Base-by-base conservation (phyloP, 2,329 filamentous ascomycete species). In the Mycosphaerella sp. region DNA sequence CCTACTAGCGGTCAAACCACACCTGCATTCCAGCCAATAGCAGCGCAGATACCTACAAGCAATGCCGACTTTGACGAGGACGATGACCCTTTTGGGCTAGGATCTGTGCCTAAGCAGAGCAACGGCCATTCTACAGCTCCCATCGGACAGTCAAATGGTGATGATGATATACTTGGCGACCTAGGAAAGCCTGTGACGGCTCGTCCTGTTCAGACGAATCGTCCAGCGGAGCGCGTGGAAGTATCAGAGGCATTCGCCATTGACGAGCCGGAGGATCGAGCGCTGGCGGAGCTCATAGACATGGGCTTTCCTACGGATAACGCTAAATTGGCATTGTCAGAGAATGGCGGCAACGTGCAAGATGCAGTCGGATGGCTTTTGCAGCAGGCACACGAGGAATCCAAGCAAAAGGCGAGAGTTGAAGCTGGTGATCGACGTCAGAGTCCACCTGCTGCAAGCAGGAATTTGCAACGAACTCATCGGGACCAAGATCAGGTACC, bases 241-340 rank as follows among this genome's bases (percentile, higher is more conserved):
- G 44, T 38, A 17, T 12, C 47, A 44, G 59, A 54, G 17, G 34
- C 34, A 26, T 40, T 34, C 29, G 46, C 48, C 10, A 53, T 57
- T 42, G 61, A 66, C 40, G 50, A 47, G 45, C 48, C 54, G 44
- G 52, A 57, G 57, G 89, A 95, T 66, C 82, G 81, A 61, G 88
- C 90, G 8, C 81, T 97, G 26, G 89, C 88, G 8, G 89, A 97
- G 68, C 75, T 98, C 26, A 83, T 96, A 2, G 92, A 96, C 62
- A 97, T 97, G 82, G 93, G 93, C 0, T 98, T 98, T 64, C 83
- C 89, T 0, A 80, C 84, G 0, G 88, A 95, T 55, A 89, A 90
- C 65, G 86, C 93, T n/a, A 80, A 81, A 51, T 78, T 85, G 58
- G 93, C 90, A 4, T 73, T 98, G 40, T 83, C 83, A 9, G 86